Percentiles rank a stretch among this genome's conserved stretches.
Conservation (phyloP, 1,139 yeast genomes). For the Taphrina deformans region DNA sequence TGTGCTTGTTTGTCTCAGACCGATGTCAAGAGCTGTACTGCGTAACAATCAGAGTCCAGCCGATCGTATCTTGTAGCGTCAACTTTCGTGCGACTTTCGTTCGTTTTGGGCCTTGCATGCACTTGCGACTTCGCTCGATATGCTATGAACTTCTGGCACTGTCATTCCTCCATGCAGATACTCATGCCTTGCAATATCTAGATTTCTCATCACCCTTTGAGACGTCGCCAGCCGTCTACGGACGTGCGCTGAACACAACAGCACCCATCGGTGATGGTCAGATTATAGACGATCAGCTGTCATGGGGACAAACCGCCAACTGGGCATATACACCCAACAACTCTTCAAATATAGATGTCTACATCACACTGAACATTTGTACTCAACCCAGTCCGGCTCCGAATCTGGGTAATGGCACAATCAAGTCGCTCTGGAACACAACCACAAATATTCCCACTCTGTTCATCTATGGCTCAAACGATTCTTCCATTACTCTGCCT, state of each 20-base stretch:
- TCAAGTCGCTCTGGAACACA: not conserved
- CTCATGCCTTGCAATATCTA: not conserved
- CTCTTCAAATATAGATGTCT: not conserved
- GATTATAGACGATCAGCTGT: slow-evolving; percentile 4
- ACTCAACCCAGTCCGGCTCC: slow-evolving; percentile 24
- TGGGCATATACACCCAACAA: slow-evolving; percentile 20
- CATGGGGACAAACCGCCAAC: slow-evolving; percentile 12
- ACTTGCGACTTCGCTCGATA: not conserved
- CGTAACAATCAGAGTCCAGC: too few relatives aligned
- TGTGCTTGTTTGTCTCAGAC: too few relatives aligned
- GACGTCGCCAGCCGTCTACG: not conserved
- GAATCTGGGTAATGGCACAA: not conserved
- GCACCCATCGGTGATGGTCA: slow-evolving; percentile 19
- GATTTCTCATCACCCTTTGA: not conserved
- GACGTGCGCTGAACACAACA: slow-evolving; percentile 19
- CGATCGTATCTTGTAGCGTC: too few relatives aligned
- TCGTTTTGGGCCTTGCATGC: too few relatives aligned
- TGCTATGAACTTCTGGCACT: not conserved
- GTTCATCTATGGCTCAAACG: slow-evolving; percentile 4
- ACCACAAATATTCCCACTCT: not conserved
- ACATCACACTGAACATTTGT: slow-evolving; percentile 27
- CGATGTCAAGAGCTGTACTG: too few relatives aligned
- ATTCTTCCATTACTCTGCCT: slow-evolving; percentile 15
- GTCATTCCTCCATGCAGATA: not conserved
- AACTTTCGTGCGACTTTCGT: too few relatives aligned